phyloP scores from a whole-genome alignment of 1,284 basidiomycete genomes.

The Ustilago crameri region DNA sequence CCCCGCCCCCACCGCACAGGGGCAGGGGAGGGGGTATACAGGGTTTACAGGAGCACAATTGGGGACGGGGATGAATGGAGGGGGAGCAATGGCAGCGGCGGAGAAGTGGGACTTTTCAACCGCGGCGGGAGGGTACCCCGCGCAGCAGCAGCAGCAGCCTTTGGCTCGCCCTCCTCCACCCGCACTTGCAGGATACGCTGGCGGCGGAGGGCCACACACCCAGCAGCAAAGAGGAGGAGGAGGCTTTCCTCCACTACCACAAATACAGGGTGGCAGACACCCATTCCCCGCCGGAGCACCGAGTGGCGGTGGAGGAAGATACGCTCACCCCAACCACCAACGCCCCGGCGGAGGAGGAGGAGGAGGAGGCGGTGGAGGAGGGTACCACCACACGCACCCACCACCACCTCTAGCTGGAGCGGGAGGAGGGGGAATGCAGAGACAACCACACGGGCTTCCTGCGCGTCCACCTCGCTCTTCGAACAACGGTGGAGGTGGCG shows the following conservation, averaged over 20 bases:
- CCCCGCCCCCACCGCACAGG: too few species aligned
- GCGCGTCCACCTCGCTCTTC: background rate
- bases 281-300: background rate
- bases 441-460: too few species aligned
- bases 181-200: too few species aligned
- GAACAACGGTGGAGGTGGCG: background rate
- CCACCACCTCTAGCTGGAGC: too few species aligned
- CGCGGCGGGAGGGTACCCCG: too few species aligned
- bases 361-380: background rate
- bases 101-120: background rate
- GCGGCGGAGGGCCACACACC: background rate
- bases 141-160: too few species aligned
- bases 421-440: too few species aligned
- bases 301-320: slow-evolving; percentile 1
- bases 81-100: background rate
- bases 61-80: background rate
- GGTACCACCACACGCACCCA: background rate
- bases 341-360: too few species aligned
- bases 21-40: background rate
- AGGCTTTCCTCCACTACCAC: background rate
- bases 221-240: background rate
- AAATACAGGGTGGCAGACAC: background rate
- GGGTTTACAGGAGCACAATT: too few species aligned
- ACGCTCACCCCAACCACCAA: slow-evolving; percentile 13
- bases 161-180: too few species aligned